These are phyloP conservation scores for Peronospora belbahrii DNA, from an alignment of 352 stramenopile species.

Conservation along the genomic window DNA sequence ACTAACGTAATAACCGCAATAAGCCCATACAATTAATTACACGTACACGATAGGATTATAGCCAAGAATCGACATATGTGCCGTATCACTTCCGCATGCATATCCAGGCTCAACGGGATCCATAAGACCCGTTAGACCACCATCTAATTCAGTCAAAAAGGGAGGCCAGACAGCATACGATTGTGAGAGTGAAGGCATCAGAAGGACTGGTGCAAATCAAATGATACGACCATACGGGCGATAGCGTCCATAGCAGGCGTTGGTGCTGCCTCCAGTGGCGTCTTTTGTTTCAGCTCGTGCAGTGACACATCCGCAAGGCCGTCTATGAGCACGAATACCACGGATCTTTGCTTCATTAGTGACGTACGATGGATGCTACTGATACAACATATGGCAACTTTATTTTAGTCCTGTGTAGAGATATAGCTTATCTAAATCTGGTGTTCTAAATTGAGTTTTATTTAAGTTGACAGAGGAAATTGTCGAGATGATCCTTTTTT, in stretches of 20 bases:
- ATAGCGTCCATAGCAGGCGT: slow-evolving; percentile 84
- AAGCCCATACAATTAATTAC: background rate
- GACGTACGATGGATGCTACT: background rate
- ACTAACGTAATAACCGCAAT: background rate
- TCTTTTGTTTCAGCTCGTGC: slow-evolving; percentile 38
- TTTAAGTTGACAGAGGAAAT: too few species aligned
- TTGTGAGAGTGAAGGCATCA: too few species aligned
- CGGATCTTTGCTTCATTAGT: slow-evolving; percentile 38
- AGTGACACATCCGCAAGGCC: slow-evolving; percentile 74
- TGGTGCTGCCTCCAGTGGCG: slow-evolving; percentile 54
- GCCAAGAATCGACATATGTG: slow-evolving; percentile 86
- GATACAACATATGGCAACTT: slow-evolving; percentile 2
- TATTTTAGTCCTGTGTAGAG: too few species aligned
- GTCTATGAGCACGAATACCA: slow-evolving; percentile 86
- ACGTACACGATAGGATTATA: slow-evolving; percentile 78
- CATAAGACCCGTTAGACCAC: slow-evolving; percentile 75
- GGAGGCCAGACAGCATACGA: too few species aligned
- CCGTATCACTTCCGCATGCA: slow-evolving; percentile 80
- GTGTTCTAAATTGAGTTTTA: too few species aligned
- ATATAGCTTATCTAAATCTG: too few species aligned
- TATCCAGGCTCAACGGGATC: slow-evolving; percentile 79
- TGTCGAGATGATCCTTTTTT: too few species aligned
- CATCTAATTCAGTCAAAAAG: slow-evolving; percentile 36
- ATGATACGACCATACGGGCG: slow-evolving; percentile 35
- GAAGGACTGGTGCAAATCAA: background rate